Conservation (phyloP, 148 eudicot genomes). For the Pouteria glomerata region DNA sequence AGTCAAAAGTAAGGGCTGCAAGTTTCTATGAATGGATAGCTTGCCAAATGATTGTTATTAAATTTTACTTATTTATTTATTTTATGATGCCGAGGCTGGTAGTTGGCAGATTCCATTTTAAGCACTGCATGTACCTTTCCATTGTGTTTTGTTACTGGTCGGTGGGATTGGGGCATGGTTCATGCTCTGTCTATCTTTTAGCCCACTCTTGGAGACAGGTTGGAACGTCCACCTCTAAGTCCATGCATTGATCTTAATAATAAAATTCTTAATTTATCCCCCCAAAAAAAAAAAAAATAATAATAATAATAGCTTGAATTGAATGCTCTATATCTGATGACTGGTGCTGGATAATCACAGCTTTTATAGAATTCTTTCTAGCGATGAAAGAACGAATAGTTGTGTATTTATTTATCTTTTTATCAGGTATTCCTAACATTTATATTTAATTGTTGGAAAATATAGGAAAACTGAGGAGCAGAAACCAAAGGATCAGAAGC, state of each 20-base stretch:
- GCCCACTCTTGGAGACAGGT: neutral
- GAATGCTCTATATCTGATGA: neutral
- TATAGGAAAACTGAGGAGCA: constrained; percentile 91
- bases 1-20: too few relatives aligned
- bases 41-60: too few relatives aligned
- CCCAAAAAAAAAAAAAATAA: too few relatives aligned
- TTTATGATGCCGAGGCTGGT: too few relatives aligned
- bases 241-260: neutral
- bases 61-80: too few relatives aligned
- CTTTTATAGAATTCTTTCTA: neutral
- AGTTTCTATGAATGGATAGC: too few relatives aligned
- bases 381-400: neutral
- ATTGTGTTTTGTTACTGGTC: too few relatives aligned
- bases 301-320: neutral
- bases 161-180: neutral
- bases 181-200: neutral
- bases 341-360: neutral
- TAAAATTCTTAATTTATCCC: too few relatives aligned
- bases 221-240: neutral
- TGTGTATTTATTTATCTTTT: neutral
- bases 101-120: neutral
- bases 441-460: neutral
- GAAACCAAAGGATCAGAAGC: constrained; percentile 80
- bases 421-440: neutral
- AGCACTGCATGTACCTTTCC: neutral